Evolutionary conservation across 371 early-diverging fungal species (phyloP).

Genomic region (Mortierella sp.): DNA sequence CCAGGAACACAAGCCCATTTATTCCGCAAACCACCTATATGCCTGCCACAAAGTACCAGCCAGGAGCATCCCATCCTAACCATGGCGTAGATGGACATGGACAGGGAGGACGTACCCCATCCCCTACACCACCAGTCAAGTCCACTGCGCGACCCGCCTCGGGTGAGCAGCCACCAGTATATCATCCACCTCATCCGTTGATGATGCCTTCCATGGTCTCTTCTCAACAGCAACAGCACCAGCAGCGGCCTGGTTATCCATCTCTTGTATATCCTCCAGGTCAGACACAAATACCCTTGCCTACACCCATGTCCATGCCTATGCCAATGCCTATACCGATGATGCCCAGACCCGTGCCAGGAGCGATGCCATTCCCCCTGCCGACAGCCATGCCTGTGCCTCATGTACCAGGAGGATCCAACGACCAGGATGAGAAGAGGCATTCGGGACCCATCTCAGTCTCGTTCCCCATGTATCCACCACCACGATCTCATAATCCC

Average conservation of each 20-base stretch:
- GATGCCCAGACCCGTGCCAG: not conserved
- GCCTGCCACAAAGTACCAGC: conserved; percentile 35
- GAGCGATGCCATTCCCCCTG: not conserved
- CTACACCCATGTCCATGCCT: conserved; percentile 27
- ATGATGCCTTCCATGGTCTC: conserved; percentile 24
- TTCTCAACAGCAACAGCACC: conserved; percentile 12
- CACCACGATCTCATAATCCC: not conserved
- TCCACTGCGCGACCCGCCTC: conserved; percentile 32
- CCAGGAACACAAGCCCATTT: conserved; percentile 30
- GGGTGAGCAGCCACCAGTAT: conserved; percentile 6
- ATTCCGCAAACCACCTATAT: conserved; percentile 35
- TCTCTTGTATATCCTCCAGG: conserved; percentile 5
- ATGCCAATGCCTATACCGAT: conserved; percentile 24
- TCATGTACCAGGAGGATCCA: conserved; percentile 14
- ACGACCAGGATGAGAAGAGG: conserved; percentile 4
- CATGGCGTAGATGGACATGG: conserved; percentile 1
- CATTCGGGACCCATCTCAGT: conserved; percentile 47
- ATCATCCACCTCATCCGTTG: conserved; percentile 35
- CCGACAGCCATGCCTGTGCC: conserved; percentile 32
- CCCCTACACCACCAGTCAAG: conserved; percentile 13
- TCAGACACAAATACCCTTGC: conserved; percentile 13
- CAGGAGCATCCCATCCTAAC: conserved; percentile 1
- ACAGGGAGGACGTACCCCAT: conserved; percentile 10
- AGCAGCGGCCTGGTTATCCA: conserved; percentile 22
- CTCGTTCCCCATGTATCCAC: conserved; percentile 31